Evolutionary conservation across 441 rosid genomes (phyloP).

Genomic region (Viola pubescens): DNA sequence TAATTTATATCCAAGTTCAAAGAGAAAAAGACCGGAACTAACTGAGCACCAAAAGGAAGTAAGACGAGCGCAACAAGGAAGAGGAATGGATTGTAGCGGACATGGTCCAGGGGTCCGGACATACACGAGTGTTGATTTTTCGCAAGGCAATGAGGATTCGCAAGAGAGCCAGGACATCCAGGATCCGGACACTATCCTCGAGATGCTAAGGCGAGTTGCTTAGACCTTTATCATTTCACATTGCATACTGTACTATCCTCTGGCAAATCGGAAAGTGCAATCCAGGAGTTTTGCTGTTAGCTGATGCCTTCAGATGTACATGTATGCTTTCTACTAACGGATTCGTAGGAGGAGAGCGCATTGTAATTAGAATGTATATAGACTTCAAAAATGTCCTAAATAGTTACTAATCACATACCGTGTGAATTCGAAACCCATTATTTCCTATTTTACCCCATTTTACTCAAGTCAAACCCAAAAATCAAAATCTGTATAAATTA

Average conservation of each 20-base stretch:
- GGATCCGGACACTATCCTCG: conserved; percentile 24
- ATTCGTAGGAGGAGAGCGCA: too few species aligned
- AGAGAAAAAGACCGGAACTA: conserved; percentile 34
- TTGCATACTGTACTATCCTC: too few species aligned
- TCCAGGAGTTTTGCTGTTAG: not conserved
- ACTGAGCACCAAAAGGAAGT: conserved; percentile 55
- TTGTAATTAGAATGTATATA: too few species aligned
- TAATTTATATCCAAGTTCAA: conserved; percentile 8
- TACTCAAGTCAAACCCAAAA: too few species aligned
- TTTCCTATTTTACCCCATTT: too few species aligned
- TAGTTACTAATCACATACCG: too few species aligned
- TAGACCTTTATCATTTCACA: not conserved
- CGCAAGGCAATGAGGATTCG: conserved; percentile 41
- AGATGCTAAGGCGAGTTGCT: conserved; percentile 23
- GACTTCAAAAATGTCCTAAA: too few species aligned
- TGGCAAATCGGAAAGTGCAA: not conserved
- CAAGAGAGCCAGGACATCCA: conserved; percentile 33
- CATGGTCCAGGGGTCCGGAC: conserved; percentile 48
- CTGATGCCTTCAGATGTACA: too few species aligned
- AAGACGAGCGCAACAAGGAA: conserved; percentile 46
- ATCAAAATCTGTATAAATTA: too few species aligned
- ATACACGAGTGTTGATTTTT: conserved; percentile 40
- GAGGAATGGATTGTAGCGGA: conserved; percentile 34
- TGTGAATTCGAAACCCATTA: too few species aligned
- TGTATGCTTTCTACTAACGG: too few species aligned